phyloP scores from a whole-genome alignment of 2,329 filamentous ascomycete species.

The Diaporthe vexans region DNA sequence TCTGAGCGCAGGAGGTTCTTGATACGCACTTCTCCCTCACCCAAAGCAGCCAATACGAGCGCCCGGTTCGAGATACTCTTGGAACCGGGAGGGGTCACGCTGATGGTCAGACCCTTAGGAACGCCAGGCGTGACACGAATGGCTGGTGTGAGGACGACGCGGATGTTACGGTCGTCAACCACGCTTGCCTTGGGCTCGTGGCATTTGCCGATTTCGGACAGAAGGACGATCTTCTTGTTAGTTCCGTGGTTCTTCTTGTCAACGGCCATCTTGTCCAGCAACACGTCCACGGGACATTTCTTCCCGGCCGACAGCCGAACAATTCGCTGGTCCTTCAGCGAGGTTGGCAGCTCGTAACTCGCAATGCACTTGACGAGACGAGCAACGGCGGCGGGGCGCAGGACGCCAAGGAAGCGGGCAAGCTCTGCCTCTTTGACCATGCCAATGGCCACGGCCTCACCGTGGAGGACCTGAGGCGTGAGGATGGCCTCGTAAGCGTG shows the following conservation, averaged over 20 bases:
- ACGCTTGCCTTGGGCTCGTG: constrained; percentile 89
- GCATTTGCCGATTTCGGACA: constrained; percentile 90
- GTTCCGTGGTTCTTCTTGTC: constrained; percentile 98
- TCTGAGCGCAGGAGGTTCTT: constrained; percentile 96
- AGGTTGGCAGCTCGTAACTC: constrained; percentile 92
- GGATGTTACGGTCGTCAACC: constrained; percentile 88
- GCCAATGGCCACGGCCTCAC: constrained; percentile 95
- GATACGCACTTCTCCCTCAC: constrained; percentile 86
- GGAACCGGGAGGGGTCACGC: constrained; percentile 91
- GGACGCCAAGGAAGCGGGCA: constrained; percentile 86
- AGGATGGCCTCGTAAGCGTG: constrained; percentile 97
- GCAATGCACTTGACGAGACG: constrained; percentile 92
- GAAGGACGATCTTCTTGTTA: constrained; percentile 95
- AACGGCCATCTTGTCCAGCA: constrained; percentile 94
- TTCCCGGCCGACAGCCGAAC: constrained; percentile 87
- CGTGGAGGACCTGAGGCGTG: constrained; percentile 94
- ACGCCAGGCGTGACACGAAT: constrained; percentile 82
- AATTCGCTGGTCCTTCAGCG: constrained; percentile 85
- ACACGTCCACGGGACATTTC: constrained; percentile 85
- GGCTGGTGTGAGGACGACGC: constrained; percentile 84
- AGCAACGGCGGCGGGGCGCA: constrained; percentile 89
- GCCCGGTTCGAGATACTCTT: constrained; percentile 98
- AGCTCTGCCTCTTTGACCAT: constrained; percentile 99
- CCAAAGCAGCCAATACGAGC: constrained; percentile 91
- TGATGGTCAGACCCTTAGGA: constrained; percentile 73